phyloP scores from a whole-genome alignment of 2,329 filamentous ascomycete genomes.

The Xylariaceae sp. region DNA sequence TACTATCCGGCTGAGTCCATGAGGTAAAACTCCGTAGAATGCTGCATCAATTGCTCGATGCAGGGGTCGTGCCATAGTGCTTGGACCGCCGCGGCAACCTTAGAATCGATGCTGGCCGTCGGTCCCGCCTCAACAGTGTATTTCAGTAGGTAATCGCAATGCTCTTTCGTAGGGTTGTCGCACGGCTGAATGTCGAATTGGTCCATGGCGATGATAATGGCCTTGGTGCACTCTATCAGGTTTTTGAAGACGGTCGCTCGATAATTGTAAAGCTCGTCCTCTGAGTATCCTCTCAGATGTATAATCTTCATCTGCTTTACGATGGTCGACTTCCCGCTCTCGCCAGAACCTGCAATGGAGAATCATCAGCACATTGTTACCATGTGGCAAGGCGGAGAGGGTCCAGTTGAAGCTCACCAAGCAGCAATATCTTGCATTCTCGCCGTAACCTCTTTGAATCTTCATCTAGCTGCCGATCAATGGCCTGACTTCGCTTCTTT shows the following conservation, averaged over 20 bases:
- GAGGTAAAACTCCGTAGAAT: constrained; percentile 95
- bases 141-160: constrained; percentile 75
- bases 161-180: constrained; percentile 65
- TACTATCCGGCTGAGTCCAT: constrained; percentile 99
- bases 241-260: constrained; percentile 98
- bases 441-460: constrained; percentile 87
- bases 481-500: constrained; percentile 95
- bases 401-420: constrained; percentile 57
- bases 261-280: constrained; percentile 91
- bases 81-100: constrained; percentile 77
- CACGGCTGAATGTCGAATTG: constrained; percentile 84
- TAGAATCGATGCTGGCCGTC: constrained; percentile 74
- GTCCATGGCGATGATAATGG: constrained; percentile 84
- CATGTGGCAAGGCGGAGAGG: neutral
- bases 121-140: constrained; percentile 91
- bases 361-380: constrained; percentile 9
- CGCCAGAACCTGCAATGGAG: constrained; percentile 67
- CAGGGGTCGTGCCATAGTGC: constrained; percentile 88
- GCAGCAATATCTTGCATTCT: constrained; percentile 97
- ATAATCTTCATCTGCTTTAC: constrained; percentile 99
- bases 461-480: constrained; percentile 90
- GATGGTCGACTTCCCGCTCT: constrained; percentile 98
- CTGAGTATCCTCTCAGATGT: constrained; percentile 93
- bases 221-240: constrained; percentile 91
- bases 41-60: constrained; percentile 78